Base-by-base conservation (phyloP, 2,329 filamentous ascomycete genomes). In the Fusarium nisikadoi region DNA sequence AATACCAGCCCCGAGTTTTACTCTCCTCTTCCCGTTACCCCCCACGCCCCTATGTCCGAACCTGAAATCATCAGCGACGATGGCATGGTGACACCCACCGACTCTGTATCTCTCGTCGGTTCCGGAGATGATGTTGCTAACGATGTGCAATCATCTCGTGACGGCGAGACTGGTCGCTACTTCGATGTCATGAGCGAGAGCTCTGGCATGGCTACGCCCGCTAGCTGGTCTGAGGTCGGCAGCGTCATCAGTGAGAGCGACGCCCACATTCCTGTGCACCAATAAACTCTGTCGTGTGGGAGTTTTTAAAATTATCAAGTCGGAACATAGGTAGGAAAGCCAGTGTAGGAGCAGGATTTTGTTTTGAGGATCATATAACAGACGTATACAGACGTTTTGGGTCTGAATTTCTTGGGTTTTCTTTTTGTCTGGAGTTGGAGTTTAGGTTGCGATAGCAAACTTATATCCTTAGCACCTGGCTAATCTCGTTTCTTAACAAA, bases 191-290 rank as follows among this genome's bases (percentile, higher is more conserved):
- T 90, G 81, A 91, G 88, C 74, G 87, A 89, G 71, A 88, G 87
- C 73, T 87, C 87, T 36, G 88, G 88, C 35, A 86, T 90, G 75
- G 79, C 84, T 60, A 92, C 89, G 2, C 89, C 90, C 0, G 85
- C 85, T 3, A 90, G 87, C 79, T 92, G 90, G 90, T 90, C 88
- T 11, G 90, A 92, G 76, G 85, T 92, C 19, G 90, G 88, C 65
- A 91, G 89, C 70, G 85, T 89, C 17, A 81, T 90, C 31, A 91
- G 89, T 76, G 87, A 89, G 77, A 86, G 80, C 72, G 87, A 89
- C 53, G 79, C 76, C 14, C 77, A 75, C 11, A 59, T 75, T 9
- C 79, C 78, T 16, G 74, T 76, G n/a, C 82, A 79, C 39, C 79
- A 81, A 60, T 79, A 76, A 72, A 52, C 20, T 33, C 14, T 50